These are phyloP conservation scores for Massariosphaeria phaeospora DNA, from an alignment of 495 filamentous ascomycete species.

Conservation along the genomic window DNA sequence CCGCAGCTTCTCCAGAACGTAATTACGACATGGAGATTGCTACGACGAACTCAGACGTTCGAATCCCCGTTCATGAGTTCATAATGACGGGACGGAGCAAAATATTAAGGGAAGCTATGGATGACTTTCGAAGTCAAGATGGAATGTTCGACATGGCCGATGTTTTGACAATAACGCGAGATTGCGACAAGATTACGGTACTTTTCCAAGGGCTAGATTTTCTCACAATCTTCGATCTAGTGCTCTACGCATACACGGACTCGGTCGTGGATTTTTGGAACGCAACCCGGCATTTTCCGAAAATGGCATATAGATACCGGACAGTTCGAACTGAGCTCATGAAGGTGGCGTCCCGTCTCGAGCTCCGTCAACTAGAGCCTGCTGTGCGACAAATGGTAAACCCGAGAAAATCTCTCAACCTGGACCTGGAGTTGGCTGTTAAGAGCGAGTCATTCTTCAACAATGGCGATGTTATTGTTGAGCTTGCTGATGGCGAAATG, in stretches of 20 bases:
- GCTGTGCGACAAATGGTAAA: conserved; percentile 68
- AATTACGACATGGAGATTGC: conserved; percentile 46
- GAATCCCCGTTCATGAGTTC: conserved; percentile 79
- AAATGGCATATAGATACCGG: conserved; percentile 63
- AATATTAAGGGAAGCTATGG: conserved; percentile 59
- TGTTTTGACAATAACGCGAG: conserved; percentile 54
- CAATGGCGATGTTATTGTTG: conserved; percentile 68
- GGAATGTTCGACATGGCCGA: conserved; percentile 48
- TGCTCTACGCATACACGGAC: conserved; percentile 78
- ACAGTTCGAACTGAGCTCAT: conserved; percentile 78
- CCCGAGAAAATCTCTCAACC: conserved; percentile 57
- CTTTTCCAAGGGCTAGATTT: conserved; percentile 65
- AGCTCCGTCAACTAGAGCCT: conserved; percentile 63
- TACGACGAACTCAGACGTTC: conserved; percentile 58
- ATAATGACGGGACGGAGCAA: conserved; percentile 69
- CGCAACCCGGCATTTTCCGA: conserved; percentile 54
- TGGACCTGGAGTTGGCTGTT: conserved; percentile 63
- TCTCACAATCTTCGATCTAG: conserved; percentile 69
- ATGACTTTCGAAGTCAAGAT: conserved; percentile 43
- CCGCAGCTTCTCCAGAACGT: conserved; percentile 34
- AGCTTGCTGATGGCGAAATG: conserved; percentile 64
- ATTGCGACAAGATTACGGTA: conserved; percentile 49
- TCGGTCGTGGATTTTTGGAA: conserved; percentile 81
- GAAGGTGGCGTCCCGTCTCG: conserved; percentile 64
- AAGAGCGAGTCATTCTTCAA: conserved; percentile 64